Conservation (phyloP, 2,329 filamentous ascomycete genomes). For the Talaromyces sp. region DNA sequence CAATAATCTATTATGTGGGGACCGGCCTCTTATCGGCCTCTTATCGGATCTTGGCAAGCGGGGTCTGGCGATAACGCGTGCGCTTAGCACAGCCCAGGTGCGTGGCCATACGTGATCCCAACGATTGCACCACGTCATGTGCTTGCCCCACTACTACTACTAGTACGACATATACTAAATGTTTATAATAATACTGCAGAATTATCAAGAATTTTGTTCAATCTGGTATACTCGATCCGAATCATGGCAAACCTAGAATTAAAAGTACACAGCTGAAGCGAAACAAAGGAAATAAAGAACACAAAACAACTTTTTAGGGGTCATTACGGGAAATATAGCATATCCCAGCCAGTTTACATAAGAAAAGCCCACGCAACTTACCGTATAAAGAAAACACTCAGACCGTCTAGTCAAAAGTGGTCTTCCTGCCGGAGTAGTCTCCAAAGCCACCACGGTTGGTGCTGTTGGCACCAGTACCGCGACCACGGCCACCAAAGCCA, state of each 20-base stretch:
- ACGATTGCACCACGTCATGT: conserved; percentile 4
- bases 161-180: too few species aligned
- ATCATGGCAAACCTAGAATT: neutral
- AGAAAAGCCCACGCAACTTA: conserved; percentile 7
- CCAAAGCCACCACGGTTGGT: conserved; percentile 42
- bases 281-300: neutral
- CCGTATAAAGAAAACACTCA: conserved; percentile 2
- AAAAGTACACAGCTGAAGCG: neutral
- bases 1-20: neutral
- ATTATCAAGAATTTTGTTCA: neutral
- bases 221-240: neutral
- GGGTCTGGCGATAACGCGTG: conserved; percentile 1
- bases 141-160: neutral
- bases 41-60: neutral
- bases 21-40: neutral
- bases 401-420: conserved; percentile 53
- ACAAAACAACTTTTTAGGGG: neutral
- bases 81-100: neutral
- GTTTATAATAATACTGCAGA: neutral
- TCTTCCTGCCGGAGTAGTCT: conserved; percentile 75
- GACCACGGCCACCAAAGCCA: conserved; percentile 35
- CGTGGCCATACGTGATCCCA: neutral
- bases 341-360: neutral
- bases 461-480: conserved; percentile 30
- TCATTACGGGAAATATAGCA: neutral